Evolutionary conservation across 1,139 yeast genomes (phyloP).

Genomic region (Taphrina communis): DNA sequence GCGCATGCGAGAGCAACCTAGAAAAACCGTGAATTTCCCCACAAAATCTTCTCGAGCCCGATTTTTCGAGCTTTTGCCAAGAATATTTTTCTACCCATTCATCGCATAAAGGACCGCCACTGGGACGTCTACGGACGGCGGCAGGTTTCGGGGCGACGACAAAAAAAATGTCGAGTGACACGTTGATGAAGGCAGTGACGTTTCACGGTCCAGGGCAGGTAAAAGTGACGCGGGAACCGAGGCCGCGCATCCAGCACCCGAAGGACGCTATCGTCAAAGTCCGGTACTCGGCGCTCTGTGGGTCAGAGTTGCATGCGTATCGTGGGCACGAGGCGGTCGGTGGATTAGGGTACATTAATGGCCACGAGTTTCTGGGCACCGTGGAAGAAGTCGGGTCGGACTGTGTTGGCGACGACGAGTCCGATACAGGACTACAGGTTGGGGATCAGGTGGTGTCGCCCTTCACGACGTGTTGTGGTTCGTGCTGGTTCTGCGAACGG

Average conservation of each 20-base stretch:
- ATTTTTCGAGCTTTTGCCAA: too few species aligned
- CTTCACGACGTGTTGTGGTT: constrained; percentile 54
- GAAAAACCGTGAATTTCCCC: too few species aligned
- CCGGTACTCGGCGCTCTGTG: constrained; percentile 53
- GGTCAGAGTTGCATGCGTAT: constrained; percentile 61
- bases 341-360: constrained; percentile 57
- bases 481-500: constrained; percentile 61
- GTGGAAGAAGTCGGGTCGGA: constrained; percentile 56
- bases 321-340: constrained; percentile 56
- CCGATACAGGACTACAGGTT: constrained; percentile 51
- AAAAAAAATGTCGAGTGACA: too few species aligned
- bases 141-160: too few species aligned
- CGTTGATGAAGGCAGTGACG: constrained; percentile 63
- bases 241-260: constrained; percentile 55
- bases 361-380: constrained; percentile 65
- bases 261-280: constrained; percentile 63
- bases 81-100: too few species aligned
- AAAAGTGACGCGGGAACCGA: constrained; percentile 55
- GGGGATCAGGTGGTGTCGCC: constrained; percentile 52
- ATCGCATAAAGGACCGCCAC: too few species aligned
- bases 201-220: constrained; percentile 61
- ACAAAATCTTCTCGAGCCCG: too few species aligned
- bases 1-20: too few species aligned
- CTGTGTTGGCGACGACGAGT: constrained; percentile 57
- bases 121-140: too few species aligned